A percentile compares a stretch with the other conserved stretches of the same genome.
These are phyloP conservation scores for Leccinum barrowsii DNA, from an alignment of 768 basidiomycete species.

Conservation along the genomic window DNA sequence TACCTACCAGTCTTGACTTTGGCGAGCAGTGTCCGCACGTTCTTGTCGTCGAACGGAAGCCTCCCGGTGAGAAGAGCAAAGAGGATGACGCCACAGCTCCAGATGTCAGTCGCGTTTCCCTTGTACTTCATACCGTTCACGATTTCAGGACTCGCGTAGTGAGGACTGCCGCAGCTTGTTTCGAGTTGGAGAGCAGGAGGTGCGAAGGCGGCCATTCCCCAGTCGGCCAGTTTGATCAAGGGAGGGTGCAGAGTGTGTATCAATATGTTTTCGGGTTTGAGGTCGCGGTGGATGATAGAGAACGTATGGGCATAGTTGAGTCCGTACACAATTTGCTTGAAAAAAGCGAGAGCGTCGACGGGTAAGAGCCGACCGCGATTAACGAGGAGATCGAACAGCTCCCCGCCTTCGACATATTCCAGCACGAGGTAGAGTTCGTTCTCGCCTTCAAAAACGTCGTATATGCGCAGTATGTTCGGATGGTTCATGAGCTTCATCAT, in stretches of 20 bases:
- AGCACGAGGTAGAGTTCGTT: conserved; percentile 89
- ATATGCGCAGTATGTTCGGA: conserved; percentile 92
- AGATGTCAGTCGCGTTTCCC: conserved; percentile 90
- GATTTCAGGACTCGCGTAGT: conserved; percentile 96
- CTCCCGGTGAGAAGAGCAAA: conserved; percentile 86
- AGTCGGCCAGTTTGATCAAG: conserved; percentile 94
- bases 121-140: conserved; percentile 87
- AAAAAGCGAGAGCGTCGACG: conserved; percentile 83
- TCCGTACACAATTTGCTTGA: conserved; percentile 93
- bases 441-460: conserved; percentile 93
- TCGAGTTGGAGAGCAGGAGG: conserved; percentile 81
- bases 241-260: conserved; percentile 79
- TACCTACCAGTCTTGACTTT: conserved; percentile 89
- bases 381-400: conserved; percentile 94
- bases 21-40: conserved; percentile 66
- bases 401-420: conserved; percentile 94
- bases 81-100: conserved; percentile 95
- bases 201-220: conserved; percentile 98
- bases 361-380: conserved; percentile 79
- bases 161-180: conserved; percentile 94
- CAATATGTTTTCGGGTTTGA: conserved; percentile 97
- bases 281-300: conserved; percentile 96
- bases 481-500: conserved; percentile 99
- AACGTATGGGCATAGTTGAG: conserved; percentile 97
- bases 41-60: conserved; percentile 93